Evolutionary conservation across 1,284 basidiomycete species (phyloP).

Genomic region (Microbotryum intermedium): DNA sequence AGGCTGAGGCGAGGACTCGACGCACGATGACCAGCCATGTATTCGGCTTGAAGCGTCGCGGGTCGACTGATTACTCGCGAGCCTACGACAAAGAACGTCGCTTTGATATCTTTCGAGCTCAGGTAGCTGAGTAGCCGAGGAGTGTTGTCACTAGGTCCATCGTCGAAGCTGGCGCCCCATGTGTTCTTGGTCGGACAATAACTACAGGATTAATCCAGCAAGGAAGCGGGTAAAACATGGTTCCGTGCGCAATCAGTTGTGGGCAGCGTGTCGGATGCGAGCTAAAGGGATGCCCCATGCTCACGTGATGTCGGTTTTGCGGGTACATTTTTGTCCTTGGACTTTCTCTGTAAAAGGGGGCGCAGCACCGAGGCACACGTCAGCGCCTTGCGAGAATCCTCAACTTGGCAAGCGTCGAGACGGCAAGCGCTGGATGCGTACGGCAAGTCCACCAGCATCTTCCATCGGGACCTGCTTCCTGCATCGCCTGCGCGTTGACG

Average conservation of each 20-base stretch:
- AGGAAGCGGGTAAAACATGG: too few species aligned
- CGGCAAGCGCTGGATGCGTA: not conserved
- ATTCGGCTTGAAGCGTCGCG: constrained; percentile 57
- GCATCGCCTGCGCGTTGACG: constrained; percentile 49
- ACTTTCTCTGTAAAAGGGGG: too few species aligned
- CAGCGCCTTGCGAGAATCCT: too few species aligned
- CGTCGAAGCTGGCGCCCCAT: constrained; percentile 40
- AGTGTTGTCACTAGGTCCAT: constrained; percentile 62
- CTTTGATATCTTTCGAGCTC: constrained; percentile 53
- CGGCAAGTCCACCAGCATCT: constrained; percentile 57
- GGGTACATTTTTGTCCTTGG: not conserved
- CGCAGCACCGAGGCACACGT: too few species aligned
- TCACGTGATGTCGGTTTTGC: constrained; percentile 11
- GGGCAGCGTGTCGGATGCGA: not conserved
- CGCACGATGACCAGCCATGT: constrained; percentile 17
- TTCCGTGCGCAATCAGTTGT: too few species aligned
- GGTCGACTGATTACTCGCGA: constrained; percentile 76
- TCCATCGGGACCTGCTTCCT: constrained; percentile 44
- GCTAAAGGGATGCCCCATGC: not conserved
- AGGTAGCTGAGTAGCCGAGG: constrained; percentile 62
- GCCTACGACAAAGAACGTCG: constrained; percentile 87
- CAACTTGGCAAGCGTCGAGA: not conserved
- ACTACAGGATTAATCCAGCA: too few species aligned
- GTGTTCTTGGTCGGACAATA: constrained; percentile 36
- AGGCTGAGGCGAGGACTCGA: not conserved